Conservation (phyloP, 2,329 filamentous ascomycete species). For the Fusarium verticillioides region DNA sequence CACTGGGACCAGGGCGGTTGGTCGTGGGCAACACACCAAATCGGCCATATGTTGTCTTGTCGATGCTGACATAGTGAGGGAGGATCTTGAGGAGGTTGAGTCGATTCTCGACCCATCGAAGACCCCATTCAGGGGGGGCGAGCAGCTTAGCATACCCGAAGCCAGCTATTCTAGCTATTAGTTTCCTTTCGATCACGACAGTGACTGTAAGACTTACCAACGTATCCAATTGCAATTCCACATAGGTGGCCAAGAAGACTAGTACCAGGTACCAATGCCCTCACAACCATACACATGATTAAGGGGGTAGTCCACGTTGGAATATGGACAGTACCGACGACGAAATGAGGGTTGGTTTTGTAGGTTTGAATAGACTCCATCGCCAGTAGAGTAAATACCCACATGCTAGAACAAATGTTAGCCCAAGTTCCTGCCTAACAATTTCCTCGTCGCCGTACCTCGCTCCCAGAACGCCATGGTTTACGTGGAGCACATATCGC, state of each 20-base stretch:
- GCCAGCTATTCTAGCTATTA: slow-evolving; percentile 66
- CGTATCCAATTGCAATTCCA: slow-evolving; percentile 84
- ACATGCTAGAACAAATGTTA: slow-evolving; percentile 69
- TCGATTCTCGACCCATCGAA: slow-evolving; percentile 90
- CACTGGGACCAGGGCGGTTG: slow-evolving; percentile 50
- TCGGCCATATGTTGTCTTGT: slow-evolving; percentile 94
- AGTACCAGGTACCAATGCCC: slow-evolving; percentile 81
- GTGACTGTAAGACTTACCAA: slow-evolving; percentile 69
- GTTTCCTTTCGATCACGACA: background rate
- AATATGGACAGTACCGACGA: slow-evolving; percentile 71
- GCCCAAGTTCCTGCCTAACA: background rate
- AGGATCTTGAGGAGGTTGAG: slow-evolving; percentile 85
- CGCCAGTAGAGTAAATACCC: slow-evolving; percentile 89
- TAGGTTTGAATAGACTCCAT: slow-evolving; percentile 89
- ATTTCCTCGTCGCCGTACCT: slow-evolving; percentile 66
- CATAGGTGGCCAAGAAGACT: slow-evolving; percentile 89
- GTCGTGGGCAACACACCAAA: slow-evolving; percentile 85
- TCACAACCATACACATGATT: slow-evolving; percentile 77
- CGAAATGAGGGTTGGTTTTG: slow-evolving; percentile 81
- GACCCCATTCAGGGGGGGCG: slow-evolving; percentile 86
- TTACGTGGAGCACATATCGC: slow-evolving; percentile 74
- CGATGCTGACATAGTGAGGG: slow-evolving; percentile 92
- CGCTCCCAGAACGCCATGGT: slow-evolving; percentile 82
- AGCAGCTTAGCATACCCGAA: slow-evolving; percentile 90
- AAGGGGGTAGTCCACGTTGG: slow-evolving; percentile 94